Evolutionary conservation across 495 filamentous ascomycete genomes (phyloP), one percentile per base, ranked within the genome.

Genomic region (Podospora pseudoanserina): DNA sequence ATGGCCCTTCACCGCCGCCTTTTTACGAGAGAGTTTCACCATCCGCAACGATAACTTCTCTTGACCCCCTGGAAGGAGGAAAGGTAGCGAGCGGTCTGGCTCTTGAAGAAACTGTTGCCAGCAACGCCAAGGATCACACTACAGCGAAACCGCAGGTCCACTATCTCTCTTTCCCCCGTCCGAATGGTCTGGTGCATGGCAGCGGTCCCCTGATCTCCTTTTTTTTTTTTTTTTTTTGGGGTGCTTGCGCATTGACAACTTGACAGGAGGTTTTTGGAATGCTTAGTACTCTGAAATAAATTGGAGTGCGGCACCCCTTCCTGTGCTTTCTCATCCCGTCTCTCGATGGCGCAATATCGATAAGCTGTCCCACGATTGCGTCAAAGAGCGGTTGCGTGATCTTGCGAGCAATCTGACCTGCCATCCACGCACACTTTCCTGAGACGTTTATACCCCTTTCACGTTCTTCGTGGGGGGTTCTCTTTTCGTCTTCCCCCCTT

Each of bases 381-480:
- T 71, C 72, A 72, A 70, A 39, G 23, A 23, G 39, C 53, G 59
- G 67, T 76, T 74, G 74, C 74, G 74, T 76, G 72, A 70, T 71
- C 63, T 18, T 61, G 59, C 56, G 65, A 53, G 56, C 70, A 34
- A 59, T 65, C 26, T 58, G 58, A 60, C 59, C 27, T 62, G 56
- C 60, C 32, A 27, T 23, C 34, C 30, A 18, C 16, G 64, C 63
- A 55, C 56, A 11, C 3, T 32, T 5, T 60, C 59, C 62, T 65
- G 15, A 13, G 55, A 64, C 63, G 54, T 67, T 68, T 67, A 66
- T 55, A 66, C 53, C 49, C 55, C n/a, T 26, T 30, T n/a, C 62
- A 20, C 66, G 27, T 11, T 20, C 28, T 60, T 23, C 18, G 63
- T 66, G 68, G 63, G 68, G 65, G 61, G 16, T 62, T 26, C 19